phyloP scores from a whole-genome alignment of 148 eudicot species.

The Selenicereus undatus region DNA sequence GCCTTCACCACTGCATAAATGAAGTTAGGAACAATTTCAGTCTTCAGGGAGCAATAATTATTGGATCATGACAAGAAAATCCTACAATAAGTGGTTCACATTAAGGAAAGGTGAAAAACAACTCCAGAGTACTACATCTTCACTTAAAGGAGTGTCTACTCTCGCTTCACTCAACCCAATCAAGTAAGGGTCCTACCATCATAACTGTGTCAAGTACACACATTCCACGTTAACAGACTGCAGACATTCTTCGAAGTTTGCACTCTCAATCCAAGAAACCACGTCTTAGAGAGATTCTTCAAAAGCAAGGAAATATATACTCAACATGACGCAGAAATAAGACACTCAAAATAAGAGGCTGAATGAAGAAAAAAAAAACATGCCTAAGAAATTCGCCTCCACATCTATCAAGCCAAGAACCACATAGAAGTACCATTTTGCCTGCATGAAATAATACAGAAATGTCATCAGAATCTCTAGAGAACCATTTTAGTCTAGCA shows the following conservation, averaged over 20 bases:
- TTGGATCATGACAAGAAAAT: background rate
- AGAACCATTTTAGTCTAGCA: background rate
- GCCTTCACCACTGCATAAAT: constrained; percentile 77
- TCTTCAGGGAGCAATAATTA: background rate
- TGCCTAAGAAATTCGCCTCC: constrained; percentile 62
- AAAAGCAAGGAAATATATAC: background rate
- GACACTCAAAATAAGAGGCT: background rate
- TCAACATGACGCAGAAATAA: background rate
- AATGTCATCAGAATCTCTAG: constrained; percentile 7
- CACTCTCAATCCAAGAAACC: background rate
- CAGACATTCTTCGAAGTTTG: background rate
- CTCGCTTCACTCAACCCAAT: background rate
- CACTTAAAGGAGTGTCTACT: no score
- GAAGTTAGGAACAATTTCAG: background rate
- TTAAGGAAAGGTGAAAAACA: background rate
- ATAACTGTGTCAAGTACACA: background rate
- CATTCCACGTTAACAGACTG: background rate
- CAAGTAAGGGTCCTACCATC: background rate
- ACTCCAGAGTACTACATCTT: no score
- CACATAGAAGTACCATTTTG: constrained; percentile 81
- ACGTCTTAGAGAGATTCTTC: background rate
- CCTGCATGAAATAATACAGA: constrained; percentile 43
- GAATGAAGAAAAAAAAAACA: constrained; percentile 11
- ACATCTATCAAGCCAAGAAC: constrained; percentile 81
- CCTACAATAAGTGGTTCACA: background rate